Evolutionary conservation across 2,329 filamentous ascomycete genomes (phyloP).

Genomic region (Scopulariopsis brevicaulis): DNA sequence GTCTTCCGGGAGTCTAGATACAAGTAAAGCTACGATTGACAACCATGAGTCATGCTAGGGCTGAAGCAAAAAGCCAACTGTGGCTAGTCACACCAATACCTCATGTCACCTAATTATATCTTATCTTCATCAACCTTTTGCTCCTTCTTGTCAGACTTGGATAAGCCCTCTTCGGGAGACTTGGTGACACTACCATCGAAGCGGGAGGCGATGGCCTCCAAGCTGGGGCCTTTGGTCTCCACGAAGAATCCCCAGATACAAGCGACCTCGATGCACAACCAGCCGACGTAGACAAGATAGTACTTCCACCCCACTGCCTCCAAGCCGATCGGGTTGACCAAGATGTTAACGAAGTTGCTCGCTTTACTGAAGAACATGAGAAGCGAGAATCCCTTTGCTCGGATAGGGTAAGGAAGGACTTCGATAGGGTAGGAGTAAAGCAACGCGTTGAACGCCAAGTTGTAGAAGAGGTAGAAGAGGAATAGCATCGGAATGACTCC

Average conservation of each 20-base stretch:
- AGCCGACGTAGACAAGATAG: constrained; percentile 44
- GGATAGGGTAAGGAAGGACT: constrained; percentile 38
- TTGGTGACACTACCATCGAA: no score
- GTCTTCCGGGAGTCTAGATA: no score
- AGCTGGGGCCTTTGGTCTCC: constrained; percentile 33
- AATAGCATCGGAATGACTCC: constrained; percentile 23
- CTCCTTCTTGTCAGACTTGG: no score
- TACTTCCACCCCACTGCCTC: constrained; percentile 38
- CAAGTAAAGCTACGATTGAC: no score
- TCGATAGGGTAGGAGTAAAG: constrained; percentile 38
- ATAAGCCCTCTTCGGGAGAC: no score
- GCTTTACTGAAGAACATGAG: constrained; percentile 16
- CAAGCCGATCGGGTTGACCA: constrained; percentile 40
- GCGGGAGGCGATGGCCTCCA: constrained; percentile 46
- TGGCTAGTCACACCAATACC: no score
- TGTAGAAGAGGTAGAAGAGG: constrained; percentile 32
- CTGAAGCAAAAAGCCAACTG: no score
- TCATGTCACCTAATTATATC: no score
- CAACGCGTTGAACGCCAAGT: constrained; percentile 41
- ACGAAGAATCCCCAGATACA: constrained; percentile 26
- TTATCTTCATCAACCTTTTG: no score
- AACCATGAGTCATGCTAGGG: no score
- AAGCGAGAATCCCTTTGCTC: constrained; percentile 34
- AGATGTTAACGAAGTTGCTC: constrained; percentile 18
- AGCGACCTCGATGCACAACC: constrained; percentile 29